phyloP scores from a whole-genome alignment of 176 grass and related monocot species.

The Carex parvula region DNA sequence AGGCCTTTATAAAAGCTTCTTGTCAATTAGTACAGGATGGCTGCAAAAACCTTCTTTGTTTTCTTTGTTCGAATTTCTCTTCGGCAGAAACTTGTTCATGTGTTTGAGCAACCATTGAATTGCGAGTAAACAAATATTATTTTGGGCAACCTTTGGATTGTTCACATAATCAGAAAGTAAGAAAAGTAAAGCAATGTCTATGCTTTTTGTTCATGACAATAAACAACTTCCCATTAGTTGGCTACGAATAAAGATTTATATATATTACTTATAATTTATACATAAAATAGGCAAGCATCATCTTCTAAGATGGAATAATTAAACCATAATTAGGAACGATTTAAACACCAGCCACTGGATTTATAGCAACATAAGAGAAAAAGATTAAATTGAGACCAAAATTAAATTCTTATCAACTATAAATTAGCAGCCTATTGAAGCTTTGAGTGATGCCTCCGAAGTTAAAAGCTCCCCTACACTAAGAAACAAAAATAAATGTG shows the following conservation, averaged over 20 bases:
- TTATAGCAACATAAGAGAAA: background rate
- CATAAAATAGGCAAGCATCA: background rate
- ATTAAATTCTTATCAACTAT: background rate
- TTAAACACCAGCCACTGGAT: background rate
- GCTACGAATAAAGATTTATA: background rate
- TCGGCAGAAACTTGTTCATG: background rate
- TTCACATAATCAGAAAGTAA: background rate
- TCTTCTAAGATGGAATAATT: background rate
- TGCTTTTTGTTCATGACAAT: background rate
- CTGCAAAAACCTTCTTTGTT: background rate
- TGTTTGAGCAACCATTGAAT: background rate
- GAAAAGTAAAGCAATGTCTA: background rate
- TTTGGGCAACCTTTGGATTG: background rate
- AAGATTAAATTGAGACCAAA: background rate
- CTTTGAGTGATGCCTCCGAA: background rate
- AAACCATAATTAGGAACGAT: background rate
- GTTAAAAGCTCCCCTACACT: background rate
- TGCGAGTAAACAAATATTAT: background rate
- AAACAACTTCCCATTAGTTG: background rate
- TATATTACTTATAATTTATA: background rate
- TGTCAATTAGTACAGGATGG: background rate
- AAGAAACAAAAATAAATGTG: background rate
- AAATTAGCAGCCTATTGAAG: conserved; percentile 17
- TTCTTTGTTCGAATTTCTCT: background rate
- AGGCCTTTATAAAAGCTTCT: background rate